phyloP scores from a whole-genome alignment of 1,284 basidiomycete species.

The Porodaedalea pini region DNA sequence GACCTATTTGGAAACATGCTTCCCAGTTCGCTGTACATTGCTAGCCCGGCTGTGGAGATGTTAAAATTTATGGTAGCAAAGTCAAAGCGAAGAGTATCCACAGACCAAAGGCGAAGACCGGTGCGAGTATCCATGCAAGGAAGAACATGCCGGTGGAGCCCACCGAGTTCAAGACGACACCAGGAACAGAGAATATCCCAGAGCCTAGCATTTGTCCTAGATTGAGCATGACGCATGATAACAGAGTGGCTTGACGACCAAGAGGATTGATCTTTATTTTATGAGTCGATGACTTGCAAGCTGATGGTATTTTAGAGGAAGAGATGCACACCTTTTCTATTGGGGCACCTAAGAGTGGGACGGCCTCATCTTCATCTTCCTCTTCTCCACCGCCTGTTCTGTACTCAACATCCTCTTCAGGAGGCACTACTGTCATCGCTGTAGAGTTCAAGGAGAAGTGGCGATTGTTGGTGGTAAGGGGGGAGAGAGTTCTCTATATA shows the following conservation, averaged over 20 bases:
- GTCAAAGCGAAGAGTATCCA: background rate
- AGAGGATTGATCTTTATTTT: conserved; percentile 35
- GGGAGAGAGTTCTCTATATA: background rate
- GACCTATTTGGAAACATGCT: conserved; percentile 42
- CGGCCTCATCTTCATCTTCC: background rate
- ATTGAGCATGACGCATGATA: conserved; percentile 37
- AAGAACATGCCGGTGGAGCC: conserved; percentile 42
- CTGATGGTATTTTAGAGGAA: background rate
- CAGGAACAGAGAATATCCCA: conserved; percentile 40
- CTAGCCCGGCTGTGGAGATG: conserved; percentile 25
- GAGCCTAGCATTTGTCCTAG: conserved; percentile 42
- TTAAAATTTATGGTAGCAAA: no score
- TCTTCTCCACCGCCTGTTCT: background rate
- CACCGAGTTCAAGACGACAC: conserved; percentile 38
- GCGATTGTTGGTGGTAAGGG: background rate
- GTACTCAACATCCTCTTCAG: background rate
- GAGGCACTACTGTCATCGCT: background rate
- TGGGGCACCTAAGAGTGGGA: conserved; percentile 8
- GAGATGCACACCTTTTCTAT: conserved; percentile 9
- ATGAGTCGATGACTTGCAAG: background rate
- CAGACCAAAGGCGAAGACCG: conserved; percentile 35
- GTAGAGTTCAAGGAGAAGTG: background rate
- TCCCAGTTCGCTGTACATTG: conserved; percentile 29
- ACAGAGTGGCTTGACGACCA: conserved; percentile 39
- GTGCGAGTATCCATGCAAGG: conserved; percentile 42